A percentile compares a stretch with the other conserved stretches of the same genome.
These are phyloP conservation scores for Agastache rugosa DNA, from an alignment of 257 asterid genomes.

Conservation along the genomic window DNA sequence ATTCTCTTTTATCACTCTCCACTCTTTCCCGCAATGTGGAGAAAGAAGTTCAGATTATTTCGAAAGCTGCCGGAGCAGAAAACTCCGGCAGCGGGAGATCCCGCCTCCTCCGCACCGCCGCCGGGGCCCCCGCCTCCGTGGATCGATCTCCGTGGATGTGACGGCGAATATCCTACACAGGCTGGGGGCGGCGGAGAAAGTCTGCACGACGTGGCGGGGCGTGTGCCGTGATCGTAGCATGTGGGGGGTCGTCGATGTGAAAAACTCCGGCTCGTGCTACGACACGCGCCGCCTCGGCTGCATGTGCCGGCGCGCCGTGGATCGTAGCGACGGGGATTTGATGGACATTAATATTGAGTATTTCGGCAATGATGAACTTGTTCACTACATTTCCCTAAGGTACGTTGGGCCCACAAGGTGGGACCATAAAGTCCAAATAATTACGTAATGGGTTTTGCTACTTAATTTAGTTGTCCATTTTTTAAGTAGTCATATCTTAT, in stretches of 20 bases:
- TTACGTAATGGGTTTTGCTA: no score
- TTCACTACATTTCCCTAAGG: slow-evolving; percentile 48
- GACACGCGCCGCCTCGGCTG: slow-evolving; percentile 33
- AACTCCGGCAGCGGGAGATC: slow-evolving; percentile 17
- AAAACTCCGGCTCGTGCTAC: background rate
- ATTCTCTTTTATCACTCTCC: background rate
- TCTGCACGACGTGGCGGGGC: slow-evolving; percentile 56
- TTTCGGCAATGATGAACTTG: slow-evolving; percentile 38
- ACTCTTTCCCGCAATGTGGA: slow-evolving; percentile 1
- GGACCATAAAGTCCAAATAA: no score
- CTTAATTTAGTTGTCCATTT: no score
- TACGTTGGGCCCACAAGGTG: background rate
- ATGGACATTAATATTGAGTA: slow-evolving; percentile 40
- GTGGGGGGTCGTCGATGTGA: slow-evolving; percentile 52
- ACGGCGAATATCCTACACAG: slow-evolving; percentile 54
- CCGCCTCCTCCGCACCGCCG: background rate
- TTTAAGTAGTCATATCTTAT: no score
- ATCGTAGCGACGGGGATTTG: slow-evolving; percentile 54
- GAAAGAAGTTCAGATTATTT: slow-evolving; percentile 9
- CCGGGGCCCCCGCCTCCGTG: slow-evolving; percentile 42
- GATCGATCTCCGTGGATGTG: slow-evolving; percentile 56
- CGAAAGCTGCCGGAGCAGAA: slow-evolving; percentile 16
- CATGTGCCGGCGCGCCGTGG: slow-evolving; percentile 52
- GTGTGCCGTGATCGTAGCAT: slow-evolving; percentile 56
- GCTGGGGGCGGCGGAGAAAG: slow-evolving; percentile 47